Conservation (phyloP, 2,329 filamentous ascomycete species). For the Teratosphaeria nubilosa region DNA sequence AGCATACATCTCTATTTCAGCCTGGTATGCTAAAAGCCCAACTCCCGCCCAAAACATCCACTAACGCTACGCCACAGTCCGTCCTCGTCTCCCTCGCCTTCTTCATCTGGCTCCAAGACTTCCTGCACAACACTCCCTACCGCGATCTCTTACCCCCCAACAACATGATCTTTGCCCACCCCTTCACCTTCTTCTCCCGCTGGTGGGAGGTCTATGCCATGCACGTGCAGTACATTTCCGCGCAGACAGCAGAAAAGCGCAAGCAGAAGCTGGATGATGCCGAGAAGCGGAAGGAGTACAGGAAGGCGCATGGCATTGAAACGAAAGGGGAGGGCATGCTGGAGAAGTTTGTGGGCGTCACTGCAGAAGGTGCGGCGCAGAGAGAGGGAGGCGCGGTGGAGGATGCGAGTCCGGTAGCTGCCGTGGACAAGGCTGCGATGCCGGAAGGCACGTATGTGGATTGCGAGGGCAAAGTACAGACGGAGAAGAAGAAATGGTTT, state of each 20-base stretch:
- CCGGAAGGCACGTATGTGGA: constrained; percentile 29
- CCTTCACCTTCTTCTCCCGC: constrained; percentile 54
- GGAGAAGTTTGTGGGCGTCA: constrained; percentile 38
- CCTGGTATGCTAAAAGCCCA: constrained; percentile 49
- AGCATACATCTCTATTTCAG: constrained; percentile 73
- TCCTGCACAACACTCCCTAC: constrained; percentile 68
- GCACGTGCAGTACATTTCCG: constrained; percentile 62
- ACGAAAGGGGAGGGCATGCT: constrained; percentile 28
- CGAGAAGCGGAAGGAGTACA: constrained; percentile 73
- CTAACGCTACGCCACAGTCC: constrained; percentile 34
- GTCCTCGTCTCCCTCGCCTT: constrained; percentile 60
- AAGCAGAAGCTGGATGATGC: constrained; percentile 72
- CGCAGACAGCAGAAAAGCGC: constrained; percentile 60
- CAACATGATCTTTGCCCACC: constrained; percentile 58
- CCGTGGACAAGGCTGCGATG: constrained; percentile 27
- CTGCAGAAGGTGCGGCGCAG: constrained; percentile 27
- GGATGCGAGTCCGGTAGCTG: constrained; percentile 31
- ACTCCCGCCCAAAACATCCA: not conserved
- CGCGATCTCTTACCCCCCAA: constrained; percentile 65
- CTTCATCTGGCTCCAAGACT: constrained; percentile 68
- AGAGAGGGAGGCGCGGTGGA: constrained; percentile 24
- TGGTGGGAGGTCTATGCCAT: constrained; percentile 65
- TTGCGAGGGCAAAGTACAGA: constrained; percentile 39
- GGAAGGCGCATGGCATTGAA: constrained; percentile 75
- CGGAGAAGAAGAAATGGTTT: constrained; percentile 64